Base-by-base conservation (phyloP, 1,284 basidiomycete genomes). In the Vanrija pseudolonga region DNA sequence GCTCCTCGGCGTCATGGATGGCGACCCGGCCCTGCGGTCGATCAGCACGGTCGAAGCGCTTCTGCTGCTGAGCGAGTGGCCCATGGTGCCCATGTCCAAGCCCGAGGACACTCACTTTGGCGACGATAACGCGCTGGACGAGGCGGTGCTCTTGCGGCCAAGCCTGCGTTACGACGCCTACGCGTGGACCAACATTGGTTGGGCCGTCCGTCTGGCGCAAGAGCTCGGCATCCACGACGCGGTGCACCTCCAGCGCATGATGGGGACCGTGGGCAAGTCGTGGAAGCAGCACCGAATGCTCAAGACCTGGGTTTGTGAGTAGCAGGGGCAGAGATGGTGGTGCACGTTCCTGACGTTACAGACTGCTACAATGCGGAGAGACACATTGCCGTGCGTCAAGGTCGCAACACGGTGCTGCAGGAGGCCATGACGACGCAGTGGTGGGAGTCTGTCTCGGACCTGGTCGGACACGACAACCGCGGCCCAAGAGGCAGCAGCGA, bases 231-330 rank as follows among this genome's bases (percentile, higher is more conserved):
- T 58, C 19, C 50, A 58, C 37, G 57, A 58, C 19, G 43, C 54
- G 4, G 52, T 43, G 26, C 48, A 37, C n/a, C 46, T 53, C 23
- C 22, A 38, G 12, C 22, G 23, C 6, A 23, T 19, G 32, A 28
- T 23, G 20, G 36, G 18, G 2, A 32, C 24, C 12, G 38, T 26
- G 4, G 44, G 19, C 18, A 38, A 47, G 32, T 23, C 45, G 36
- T 56, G 55, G 55, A 47, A 48, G 37, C 24, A 47, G 46, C 24
- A 45, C 18, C 47, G 56, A 2, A 47, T 47, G 47, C 48, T 57
- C 43, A 57, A 53, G 40, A 57, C 56, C 5, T 57, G 56, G 56
- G 44, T 57, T n/a, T 55, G 51, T 53, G 39, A 52, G 50, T 52
- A n/a, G n/a, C n/a, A n/a, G 9, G 6, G 12, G 14, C 19, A 6